Percentiles rank a stretch among this genome's conserved stretches.
These are phyloP conservation scores for Fraxinus paxiana DNA, from an alignment of 305 asterid species.

Conservation along the genomic window DNA sequence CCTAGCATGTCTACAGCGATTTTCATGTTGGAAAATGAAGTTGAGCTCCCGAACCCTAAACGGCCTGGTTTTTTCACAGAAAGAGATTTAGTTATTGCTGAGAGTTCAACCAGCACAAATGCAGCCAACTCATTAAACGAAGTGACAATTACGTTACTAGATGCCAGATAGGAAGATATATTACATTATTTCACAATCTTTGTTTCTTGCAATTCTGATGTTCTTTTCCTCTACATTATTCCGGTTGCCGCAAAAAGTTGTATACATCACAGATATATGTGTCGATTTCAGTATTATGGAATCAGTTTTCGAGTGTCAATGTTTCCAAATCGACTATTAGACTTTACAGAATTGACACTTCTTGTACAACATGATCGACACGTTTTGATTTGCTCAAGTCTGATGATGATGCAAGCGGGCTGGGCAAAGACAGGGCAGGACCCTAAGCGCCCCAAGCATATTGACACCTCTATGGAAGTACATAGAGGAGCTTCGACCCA, in stretches of 20 bases:
- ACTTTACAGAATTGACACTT: too few relatives aligned
- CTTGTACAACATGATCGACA: too few relatives aligned
- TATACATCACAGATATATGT: neutral
- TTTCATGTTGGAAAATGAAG: neutral
- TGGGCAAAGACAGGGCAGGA: too few relatives aligned
- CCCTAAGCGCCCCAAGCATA: too few relatives aligned
- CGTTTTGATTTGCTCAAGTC: too few relatives aligned
- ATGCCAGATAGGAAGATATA: neutral
- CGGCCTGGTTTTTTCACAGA: neutral
- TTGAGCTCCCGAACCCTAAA: neutral
- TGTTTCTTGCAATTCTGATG: neutral
- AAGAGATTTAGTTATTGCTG: neutral
- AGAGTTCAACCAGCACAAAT: neutral
- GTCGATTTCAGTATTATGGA: neutral
- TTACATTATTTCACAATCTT: neutral
- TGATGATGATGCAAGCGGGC: too few relatives aligned
- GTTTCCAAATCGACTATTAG: too few relatives aligned
- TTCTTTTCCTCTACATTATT: neutral
- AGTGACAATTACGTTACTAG: neutral
- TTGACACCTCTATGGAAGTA: too few relatives aligned
- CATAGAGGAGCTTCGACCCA: too few relatives aligned
- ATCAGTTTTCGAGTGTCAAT: too few relatives aligned
- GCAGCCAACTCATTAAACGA: neutral
- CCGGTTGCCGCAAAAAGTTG: neutral
- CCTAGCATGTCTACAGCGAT: slow-evolving; percentile 24